Conservation (phyloP, 2,329 filamentous ascomycete species). For the Botrytis pseudocinerea region DNA sequence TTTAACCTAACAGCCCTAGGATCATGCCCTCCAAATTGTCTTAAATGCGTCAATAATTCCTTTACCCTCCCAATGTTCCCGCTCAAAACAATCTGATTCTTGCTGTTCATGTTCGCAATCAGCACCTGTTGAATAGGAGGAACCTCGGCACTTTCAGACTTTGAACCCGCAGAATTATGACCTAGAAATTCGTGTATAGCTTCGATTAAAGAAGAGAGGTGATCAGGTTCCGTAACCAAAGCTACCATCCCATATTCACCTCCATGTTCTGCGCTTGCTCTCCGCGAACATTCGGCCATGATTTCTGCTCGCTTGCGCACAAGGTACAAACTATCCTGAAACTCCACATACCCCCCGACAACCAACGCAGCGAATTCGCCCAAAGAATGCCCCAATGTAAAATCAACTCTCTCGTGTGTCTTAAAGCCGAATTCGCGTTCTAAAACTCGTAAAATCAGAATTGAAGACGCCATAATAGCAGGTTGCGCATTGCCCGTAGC, state of each 20-base stretch:
- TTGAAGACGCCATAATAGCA: conserved; percentile 92
- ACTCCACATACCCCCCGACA: conserved; percentile 75
- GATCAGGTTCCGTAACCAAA: conserved; percentile 80
- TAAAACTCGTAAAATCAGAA: conserved; percentile 84
- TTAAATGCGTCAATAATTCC: conserved; percentile 77
- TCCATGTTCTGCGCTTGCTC: conserved; percentile 65
- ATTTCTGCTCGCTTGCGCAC: conserved; percentile 76
- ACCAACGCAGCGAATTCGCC: conserved; percentile 93
- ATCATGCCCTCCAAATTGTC: conserved; percentile 89
- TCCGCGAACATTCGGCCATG: conserved; percentile 75
- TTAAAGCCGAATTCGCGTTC: conserved; percentile 83
- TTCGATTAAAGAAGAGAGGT: conserved; percentile 67
- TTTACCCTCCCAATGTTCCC: conserved; percentile 82
- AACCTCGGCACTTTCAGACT: conserved; percentile 65
- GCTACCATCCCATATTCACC: conserved; percentile 95
- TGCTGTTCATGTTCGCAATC: conserved; percentile 92
- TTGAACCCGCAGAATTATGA: conserved; percentile 63
- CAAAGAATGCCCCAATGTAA: conserved; percentile 85
- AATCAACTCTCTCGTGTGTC: conserved; percentile 69
- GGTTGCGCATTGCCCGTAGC: conserved; percentile 87
- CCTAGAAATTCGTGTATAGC: conserved; percentile 80
- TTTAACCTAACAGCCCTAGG: conserved; percentile 84
- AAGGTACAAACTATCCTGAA: conserved; percentile 74
- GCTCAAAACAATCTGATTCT: conserved; percentile 93
- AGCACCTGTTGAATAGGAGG: conserved; percentile 82